These are phyloP conservation scores for Russula virescens DNA, from an alignment of 768 basidiomycete species.

Conservation along the genomic window DNA sequence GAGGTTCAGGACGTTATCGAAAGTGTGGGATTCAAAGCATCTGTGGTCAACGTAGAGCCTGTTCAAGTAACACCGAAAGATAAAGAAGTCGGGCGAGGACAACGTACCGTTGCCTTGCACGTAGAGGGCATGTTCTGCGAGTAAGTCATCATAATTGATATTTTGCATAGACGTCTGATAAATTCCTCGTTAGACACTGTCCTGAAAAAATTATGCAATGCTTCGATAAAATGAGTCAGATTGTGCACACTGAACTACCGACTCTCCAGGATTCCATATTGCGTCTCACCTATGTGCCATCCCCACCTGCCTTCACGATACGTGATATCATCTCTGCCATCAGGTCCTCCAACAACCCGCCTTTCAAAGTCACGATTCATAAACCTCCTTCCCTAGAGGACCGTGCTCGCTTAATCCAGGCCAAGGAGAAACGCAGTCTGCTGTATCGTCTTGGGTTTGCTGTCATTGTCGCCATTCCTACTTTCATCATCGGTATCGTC, in stretches of 20 bases:
- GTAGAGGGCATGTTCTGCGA: constrained; percentile 61
- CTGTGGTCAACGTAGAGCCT: constrained; percentile 31
- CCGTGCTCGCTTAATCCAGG: constrained; percentile 50
- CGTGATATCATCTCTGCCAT: constrained; percentile 55
- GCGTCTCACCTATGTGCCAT: constrained; percentile 45
- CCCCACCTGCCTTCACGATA: constrained; percentile 54
- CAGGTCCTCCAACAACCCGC: constrained; percentile 35
- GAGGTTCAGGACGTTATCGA: constrained; percentile 33
- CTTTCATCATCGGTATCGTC: constrained; percentile 72
- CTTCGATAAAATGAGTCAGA: constrained; percentile 36
- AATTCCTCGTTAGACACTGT: constrained; percentile 41
- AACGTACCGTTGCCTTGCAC: constrained; percentile 46
- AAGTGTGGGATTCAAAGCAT: constrained; percentile 37
- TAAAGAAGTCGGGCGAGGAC: constrained; percentile 37
- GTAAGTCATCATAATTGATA: constrained; percentile 34
- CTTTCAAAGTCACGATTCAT: constrained; percentile 42
- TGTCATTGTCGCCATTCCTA: constrained; percentile 62
- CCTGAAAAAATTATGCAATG: constrained; percentile 43
- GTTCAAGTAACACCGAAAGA: constrained; percentile 40
- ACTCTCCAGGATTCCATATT: constrained; percentile 42
- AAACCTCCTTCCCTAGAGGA: constrained; percentile 56
- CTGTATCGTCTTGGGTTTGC: constrained; percentile 53
- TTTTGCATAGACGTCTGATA: constrained; percentile 5
- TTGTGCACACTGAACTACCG: constrained; percentile 38
- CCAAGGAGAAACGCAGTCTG: constrained; percentile 49